These are phyloP conservation scores for Coelastrella sp. DNA, from an alignment of 139 green algal species.

Conservation along the genomic window DNA sequence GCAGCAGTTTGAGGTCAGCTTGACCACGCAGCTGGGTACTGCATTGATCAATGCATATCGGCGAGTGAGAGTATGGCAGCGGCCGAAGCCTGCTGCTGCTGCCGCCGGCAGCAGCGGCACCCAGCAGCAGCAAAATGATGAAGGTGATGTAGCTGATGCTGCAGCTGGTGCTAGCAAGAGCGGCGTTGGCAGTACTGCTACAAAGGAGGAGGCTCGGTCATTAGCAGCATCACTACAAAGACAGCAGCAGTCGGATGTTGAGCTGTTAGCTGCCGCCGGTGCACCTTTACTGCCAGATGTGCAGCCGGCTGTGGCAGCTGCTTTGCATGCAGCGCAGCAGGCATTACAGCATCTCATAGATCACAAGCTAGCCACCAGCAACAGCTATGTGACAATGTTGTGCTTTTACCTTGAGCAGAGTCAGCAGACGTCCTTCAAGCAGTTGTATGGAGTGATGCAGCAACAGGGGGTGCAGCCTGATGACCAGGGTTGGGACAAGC, in stretches of 20 bases:
- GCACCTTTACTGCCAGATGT: neutral
- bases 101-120: slow-evolving; percentile 1
- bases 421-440: slow-evolving; percentile 1
- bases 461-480: neutral
- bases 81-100: neutral
- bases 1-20: slow-evolving; percentile 11
- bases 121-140: neutral
- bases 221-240: too few species aligned
- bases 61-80: slow-evolving; percentile 33
- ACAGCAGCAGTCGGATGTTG: too few species aligned
- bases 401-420: slow-evolving; percentile 36
- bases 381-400: slow-evolving; percentile 35
- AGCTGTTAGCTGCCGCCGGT: neutral
- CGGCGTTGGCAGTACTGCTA: neutral
- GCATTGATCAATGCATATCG: slow-evolving; percentile 63
- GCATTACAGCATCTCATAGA: neutral
- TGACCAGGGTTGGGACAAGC: slow-evolving; percentile 27
- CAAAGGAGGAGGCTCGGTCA: neutral
- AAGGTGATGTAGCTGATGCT: neutral
- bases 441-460: neutral
- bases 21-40: slow-evolving; percentile 56
- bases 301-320: neutral
- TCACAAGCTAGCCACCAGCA: slow-evolving; percentile 1
- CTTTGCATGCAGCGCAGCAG: neutral
- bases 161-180: neutral